Evolutionary conservation across 23 red algal species (phyloP), one percentile per base, ranked within the genome.

Genomic region (Gracilaria domingensis): DNA sequence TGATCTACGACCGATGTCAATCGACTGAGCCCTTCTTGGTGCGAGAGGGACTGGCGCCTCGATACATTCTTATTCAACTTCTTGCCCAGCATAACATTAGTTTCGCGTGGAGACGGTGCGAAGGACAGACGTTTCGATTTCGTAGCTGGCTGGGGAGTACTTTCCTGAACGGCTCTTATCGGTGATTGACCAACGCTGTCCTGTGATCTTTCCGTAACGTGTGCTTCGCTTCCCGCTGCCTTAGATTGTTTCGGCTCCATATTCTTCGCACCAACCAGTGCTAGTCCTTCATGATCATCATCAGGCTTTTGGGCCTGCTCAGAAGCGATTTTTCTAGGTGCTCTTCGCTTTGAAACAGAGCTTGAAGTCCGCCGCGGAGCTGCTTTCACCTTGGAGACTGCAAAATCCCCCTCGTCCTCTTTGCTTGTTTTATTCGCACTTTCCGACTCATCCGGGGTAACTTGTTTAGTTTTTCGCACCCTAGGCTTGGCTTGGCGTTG

Each of bases 1-100:
- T 73, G 67, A 73, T 73, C 67, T 9, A 73, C 67, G 1, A 73
- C 67, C 12, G 67, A 37, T 12, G 67, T 73, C 38, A 73, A 40
- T 73, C 67, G 67, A 73, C 17, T 40, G 24, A 73, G 67, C 4
- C 35, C 67, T 73, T 73, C 67, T 18, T 73, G 35, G 67, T 73
- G 67, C 2, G 18, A 33, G 2, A 73, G 67, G 20, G 67, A 73
- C 16, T 73, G 34, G 6, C 67, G 34, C 21, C 67, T 73, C 67
- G 35, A 37, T 23, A 5, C 35, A 1, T 8, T 44, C 33, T 14
- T 73, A 5, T 8, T 20, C 20, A n/a, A 20, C 0, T 37, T 21
- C 4, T 35, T 12, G 1, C 12, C 2, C 62, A 34, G 26, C 51
- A 55, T 55, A 32, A 36, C 11, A 29, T 17, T 67, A 12, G 20